phyloP scores from a whole-genome alignment of 73 alveolate species.

The Paramecium octaurelia region DNA sequence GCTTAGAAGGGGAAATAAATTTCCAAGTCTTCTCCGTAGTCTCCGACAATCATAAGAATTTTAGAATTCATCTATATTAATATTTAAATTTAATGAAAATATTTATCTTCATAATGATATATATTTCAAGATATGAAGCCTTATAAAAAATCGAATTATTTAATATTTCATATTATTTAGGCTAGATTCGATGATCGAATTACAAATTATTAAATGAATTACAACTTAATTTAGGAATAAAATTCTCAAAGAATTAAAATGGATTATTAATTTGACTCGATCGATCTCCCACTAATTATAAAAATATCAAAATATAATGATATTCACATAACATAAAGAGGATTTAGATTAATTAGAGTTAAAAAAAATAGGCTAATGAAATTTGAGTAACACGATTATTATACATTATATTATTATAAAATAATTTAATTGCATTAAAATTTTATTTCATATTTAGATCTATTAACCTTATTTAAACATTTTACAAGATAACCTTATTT shows the following conservation, averaged over 20 bases:
- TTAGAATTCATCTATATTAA: background rate
- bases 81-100: background rate
- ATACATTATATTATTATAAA: too few species aligned
- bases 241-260: background rate
- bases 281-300: too few species aligned
- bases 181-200: background rate
- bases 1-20: slow-evolving; percentile 84
- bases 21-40: slow-evolving; percentile 87
- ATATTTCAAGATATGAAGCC: background rate
- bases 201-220: background rate
- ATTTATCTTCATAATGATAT: too few species aligned
- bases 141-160: background rate
- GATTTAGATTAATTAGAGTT: too few species aligned
- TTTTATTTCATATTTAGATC: too few species aligned
- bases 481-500: too few species aligned
- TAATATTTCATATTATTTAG: background rate
- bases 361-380: too few species aligned
- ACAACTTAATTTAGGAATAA: background rate
- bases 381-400: too few species aligned
- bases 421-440: too few species aligned
- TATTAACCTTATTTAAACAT: too few species aligned
- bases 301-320: too few species aligned
- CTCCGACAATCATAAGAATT: slow-evolving; percentile 84
- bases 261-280: background rate
- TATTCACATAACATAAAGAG: too few species aligned